Conservation (phyloP, 2,329 filamentous ascomycete species). For the Achaetomium macrosporum region DNA sequence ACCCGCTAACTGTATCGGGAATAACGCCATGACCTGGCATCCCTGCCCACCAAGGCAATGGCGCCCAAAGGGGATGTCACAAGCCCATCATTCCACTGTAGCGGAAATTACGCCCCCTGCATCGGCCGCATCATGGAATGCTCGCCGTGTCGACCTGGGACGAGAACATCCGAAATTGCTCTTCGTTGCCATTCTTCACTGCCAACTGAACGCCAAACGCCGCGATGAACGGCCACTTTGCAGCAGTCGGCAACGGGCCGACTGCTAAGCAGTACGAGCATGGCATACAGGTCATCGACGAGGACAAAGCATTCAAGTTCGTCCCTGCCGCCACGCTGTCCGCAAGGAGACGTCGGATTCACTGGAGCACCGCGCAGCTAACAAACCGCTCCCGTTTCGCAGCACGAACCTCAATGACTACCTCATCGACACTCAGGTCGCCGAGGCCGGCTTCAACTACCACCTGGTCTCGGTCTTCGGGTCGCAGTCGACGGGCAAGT, state of each 20-base stretch:
- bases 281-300: constrained; percentile 95
- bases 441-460: constrained; percentile 94
- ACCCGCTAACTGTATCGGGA: too few species aligned
- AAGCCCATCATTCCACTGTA: neutral
- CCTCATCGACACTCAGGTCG: constrained; percentile 70
- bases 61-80: neutral
- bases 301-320: constrained; percentile 95
- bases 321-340: constrained; percentile 28
- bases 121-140: constrained; percentile 6
- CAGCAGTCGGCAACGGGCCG: constrained; percentile 62
- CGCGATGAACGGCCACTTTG: constrained; percentile 74
- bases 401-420: constrained; percentile 77
- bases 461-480: constrained; percentile 98
- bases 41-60: too few species aligned
- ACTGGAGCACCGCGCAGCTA: constrained; percentile 7
- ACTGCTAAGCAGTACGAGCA: constrained; percentile 70
- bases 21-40: too few species aligned
- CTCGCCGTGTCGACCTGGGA: neutral
- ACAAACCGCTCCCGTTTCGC: constrained; percentile 14
- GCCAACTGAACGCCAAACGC: neutral
- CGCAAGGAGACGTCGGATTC: neutral
- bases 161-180: neutral
- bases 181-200: neutral
- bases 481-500: constrained; percentile 97
- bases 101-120: constrained; percentile 5